phyloP scores from a whole-genome alignment of 1,284 basidiomycete species.

The Salmacisia buchloeana region DNA sequence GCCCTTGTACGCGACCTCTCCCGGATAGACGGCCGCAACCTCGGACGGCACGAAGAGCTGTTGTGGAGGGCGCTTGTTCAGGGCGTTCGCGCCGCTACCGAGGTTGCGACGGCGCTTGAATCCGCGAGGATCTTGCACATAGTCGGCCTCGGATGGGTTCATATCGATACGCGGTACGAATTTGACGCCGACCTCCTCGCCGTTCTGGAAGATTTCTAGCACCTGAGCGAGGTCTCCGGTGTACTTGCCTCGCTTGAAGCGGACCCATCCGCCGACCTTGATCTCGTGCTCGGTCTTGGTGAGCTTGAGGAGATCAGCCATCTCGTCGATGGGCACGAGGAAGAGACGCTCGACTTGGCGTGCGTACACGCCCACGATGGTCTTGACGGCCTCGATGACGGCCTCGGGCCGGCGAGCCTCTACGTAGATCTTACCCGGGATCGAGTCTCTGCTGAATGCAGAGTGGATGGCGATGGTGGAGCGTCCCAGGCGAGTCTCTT shows the following conservation, averaged over 20 bases:
- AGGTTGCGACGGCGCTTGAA: conserved; percentile 49
- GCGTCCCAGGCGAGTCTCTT: conserved; percentile 47
- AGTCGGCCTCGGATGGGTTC: conserved; percentile 53
- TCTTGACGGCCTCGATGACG: conserved; percentile 76
- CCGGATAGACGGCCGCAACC: conserved; percentile 77
- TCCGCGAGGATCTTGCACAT: conserved; percentile 51
- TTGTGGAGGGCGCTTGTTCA: conserved; percentile 74
- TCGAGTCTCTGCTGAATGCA: conserved; percentile 89
- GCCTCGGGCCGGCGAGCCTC: conserved; percentile 84
- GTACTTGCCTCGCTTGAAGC: conserved; percentile 89
- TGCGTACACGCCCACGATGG: conserved; percentile 81
- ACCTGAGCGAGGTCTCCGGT: conserved; percentile 92
- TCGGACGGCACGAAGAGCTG: conserved; percentile 92
- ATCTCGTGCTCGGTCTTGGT: conserved; percentile 87
- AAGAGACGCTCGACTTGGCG: conserved; percentile 61
- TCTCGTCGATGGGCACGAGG: conserved; percentile 94
- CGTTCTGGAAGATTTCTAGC: conserved; percentile 84
- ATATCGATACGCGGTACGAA: conserved; percentile 96
- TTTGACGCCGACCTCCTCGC: conserved; percentile 86
- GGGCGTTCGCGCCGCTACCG: conserved; percentile 30
- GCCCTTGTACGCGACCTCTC: conserved; percentile 52
- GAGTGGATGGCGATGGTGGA: conserved; percentile 70
- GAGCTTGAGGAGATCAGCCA: conserved; percentile 91
- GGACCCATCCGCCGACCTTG: conserved; percentile 85
- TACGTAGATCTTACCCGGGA: conserved; percentile 91